Percentiles rank a stretch among this genome's conserved stretches.
phyloP scores from a whole-genome alignment of 345 rosid genomes.

The Citrus hindsii region DNA sequence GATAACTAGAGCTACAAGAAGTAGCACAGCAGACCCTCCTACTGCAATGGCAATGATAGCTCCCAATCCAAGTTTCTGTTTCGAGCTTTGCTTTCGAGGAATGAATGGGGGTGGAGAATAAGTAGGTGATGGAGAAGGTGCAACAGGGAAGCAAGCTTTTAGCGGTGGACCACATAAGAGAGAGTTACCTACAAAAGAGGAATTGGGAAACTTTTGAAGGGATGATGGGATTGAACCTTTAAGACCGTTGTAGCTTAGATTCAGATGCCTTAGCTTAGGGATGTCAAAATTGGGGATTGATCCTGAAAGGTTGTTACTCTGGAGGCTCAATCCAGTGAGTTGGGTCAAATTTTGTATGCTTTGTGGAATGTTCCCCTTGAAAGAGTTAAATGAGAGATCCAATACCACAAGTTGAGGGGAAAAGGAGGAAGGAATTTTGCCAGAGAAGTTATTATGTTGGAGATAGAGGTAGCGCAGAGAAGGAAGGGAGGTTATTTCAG shows the following conservation, averaged over 20 bases:
- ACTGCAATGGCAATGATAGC: conserved; percentile 59
- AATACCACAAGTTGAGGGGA: conserved; percentile 44
- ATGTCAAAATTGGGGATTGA: conserved; percentile 44
- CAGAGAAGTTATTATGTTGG: conserved; percentile 70
- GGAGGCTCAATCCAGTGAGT: conserved; percentile 51
- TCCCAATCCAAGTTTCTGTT: conserved; percentile 49
- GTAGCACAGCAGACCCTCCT: conserved; percentile 50
- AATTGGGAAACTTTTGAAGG: conserved; percentile 60
- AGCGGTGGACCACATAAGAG: conserved; percentile 66
- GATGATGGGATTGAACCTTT: conserved; percentile 63
- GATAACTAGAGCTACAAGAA: conserved; percentile 42
- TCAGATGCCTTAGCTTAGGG: conserved; percentile 46
- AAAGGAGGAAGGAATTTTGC: conserved; percentile 54
- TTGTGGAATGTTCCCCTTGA: conserved; percentile 52
- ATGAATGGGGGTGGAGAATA: conserved; percentile 33
- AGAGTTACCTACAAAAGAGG: conserved; percentile 70
- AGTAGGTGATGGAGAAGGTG: conserved; percentile 47
- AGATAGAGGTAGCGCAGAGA: conserved; percentile 65
- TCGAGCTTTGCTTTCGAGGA: conserved; percentile 42
- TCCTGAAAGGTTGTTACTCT: conserved; percentile 59
- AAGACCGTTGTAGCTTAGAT: conserved; percentile 70
- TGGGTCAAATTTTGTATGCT: conserved; percentile 43
- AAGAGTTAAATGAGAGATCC: conserved; percentile 65
- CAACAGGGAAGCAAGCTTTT: conserved; percentile 36
- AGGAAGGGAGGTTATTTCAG: conserved; percentile 57